A percentile compares a stretch with the other conserved stretches of the same genome.
phyloP scores from a whole-genome alignment of 2,329 filamentous ascomycete genomes.

The Xylaria sp. region DNA sequence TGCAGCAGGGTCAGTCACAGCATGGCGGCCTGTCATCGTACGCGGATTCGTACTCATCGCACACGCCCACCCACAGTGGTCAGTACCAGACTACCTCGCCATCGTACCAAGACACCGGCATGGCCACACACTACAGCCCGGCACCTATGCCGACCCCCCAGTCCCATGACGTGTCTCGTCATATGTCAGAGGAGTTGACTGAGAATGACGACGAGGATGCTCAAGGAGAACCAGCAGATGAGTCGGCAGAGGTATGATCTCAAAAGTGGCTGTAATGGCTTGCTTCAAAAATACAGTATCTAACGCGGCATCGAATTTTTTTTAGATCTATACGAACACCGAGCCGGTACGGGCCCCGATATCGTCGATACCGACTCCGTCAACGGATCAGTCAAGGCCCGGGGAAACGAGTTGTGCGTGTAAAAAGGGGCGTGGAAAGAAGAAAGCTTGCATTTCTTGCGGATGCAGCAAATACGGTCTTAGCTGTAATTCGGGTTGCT shows the following conservation, averaged over 20 bases:
- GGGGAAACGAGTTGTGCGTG: conserved; percentile 30
- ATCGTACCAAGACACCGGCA: conserved; percentile 28
- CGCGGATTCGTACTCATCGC: conserved; percentile 29
- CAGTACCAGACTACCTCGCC: conserved; percentile 26
- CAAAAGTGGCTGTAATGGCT: not conserved
- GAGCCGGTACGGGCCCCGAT: conserved; percentile 22
- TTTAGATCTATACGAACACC: conserved; percentile 27
- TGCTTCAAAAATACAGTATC: not conserved
- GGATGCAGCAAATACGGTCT: conserved; percentile 32
- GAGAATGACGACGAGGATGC: conserved; percentile 32
- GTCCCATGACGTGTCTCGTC: conserved; percentile 26
- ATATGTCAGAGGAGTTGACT: conserved; percentile 24
- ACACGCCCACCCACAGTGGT: conserved; percentile 26
- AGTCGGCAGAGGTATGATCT: conserved; percentile 29
- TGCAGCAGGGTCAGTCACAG: conserved; percentile 20
- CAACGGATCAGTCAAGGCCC: conserved; percentile 25
- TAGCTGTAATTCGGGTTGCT: conserved; percentile 28
- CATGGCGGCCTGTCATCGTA: conserved; percentile 26
- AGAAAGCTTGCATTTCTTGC: conserved; percentile 32
- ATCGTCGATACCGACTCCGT: conserved; percentile 26
- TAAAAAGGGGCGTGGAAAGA: conserved; percentile 33
- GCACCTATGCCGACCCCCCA: conserved; percentile 26
- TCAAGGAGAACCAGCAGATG: conserved; percentile 31
- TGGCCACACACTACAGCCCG: conserved; percentile 30
- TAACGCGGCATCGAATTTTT: conserved; percentile 7